phyloP scores from a whole-genome alignment of 306 rosid genomes.

The Trifolium subterraneum region DNA sequence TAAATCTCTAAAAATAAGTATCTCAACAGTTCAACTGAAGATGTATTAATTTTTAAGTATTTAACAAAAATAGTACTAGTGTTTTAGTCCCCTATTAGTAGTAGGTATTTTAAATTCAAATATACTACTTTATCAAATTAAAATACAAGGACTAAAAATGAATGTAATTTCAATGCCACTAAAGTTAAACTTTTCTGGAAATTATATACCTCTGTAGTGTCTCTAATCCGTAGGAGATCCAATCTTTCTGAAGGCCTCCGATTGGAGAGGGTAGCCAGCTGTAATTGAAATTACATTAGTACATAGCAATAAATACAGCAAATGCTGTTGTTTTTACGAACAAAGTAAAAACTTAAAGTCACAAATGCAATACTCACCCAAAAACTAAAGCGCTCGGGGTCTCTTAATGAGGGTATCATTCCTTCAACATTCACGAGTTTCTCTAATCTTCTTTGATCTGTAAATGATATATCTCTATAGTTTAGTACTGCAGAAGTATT shows the following conservation, averaged over 20 bases:
- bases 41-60: neutral
- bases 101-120: neutral
- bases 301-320: slow-evolving; percentile 9
- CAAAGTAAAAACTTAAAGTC: slow-evolving; percentile 3
- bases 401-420: slow-evolving; percentile 79
- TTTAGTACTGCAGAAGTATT: slow-evolving; percentile 29
- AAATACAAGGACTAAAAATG: neutral
- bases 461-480: slow-evolving; percentile 15
- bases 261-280: slow-evolving; percentile 81
- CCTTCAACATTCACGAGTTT: slow-evolving; percentile 70
- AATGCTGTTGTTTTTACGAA: neutral
- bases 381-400: slow-evolving; percentile 93
- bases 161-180: neutral
- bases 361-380: slow-evolving; percentile 62
- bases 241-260: slow-evolving; percentile 82
- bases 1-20: neutral
- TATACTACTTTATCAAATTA: neutral
- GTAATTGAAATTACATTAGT: slow-evolving; percentile 44
- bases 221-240: slow-evolving; percentile 78
- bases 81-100: neutral
- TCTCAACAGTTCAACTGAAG: neutral
- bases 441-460: slow-evolving; percentile 84
- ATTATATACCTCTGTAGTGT: slow-evolving; percentile 81
- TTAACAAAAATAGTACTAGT: neutral
- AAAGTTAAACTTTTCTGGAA: neutral